Base-by-base conservation (phyloP, 371 early-diverging fungal species). In the Chytridiales sp. region DNA sequence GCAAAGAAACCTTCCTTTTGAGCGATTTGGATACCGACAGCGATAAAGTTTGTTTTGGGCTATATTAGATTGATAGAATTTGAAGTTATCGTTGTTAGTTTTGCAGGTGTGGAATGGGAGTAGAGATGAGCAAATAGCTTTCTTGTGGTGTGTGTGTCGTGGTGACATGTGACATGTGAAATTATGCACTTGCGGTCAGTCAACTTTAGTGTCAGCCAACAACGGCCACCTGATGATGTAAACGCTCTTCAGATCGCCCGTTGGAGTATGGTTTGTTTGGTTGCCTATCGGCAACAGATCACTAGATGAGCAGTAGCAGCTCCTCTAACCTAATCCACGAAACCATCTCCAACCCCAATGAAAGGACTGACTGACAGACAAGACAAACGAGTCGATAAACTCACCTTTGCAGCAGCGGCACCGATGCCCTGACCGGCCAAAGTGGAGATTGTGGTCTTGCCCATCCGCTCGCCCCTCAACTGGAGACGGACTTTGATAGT, bases 1-100 rank as follows among this genome's bases (percentile, higher is more conserved):
- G 93, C 91, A 53, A 90, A 75, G 41, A 90, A 79, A 15, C 94
- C 93, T 68, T 97, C 98, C 63, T 86, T 89, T 72, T 83, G 79
- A 9, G 90, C 86, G 54, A 97, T 97, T 57, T 84, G 81, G 26
- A 81, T 64, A 34, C 95, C 96, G 26, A 92, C 92, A 26, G 86
- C 85, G 29, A 95, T 59, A 70, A 97, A 95, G 56, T 60, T 66
- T 62, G 70, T 68, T 62, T 78, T 76, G 27, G 62, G 67, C 55
- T 53, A n/a, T n/a, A 17, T 38, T 58, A 48, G 52, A 41, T 60
- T 42, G 30, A 17, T 11, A 26, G 24, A 26, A 27, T 40, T 61
- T 9, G 0, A 40, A 43, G n/a, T n/a, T n/a, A n/a, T n/a, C n/a
- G n/a, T n/a, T n/a, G n/a, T n/a, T n/a, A n/a, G n/a, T n/a, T n/a